phyloP scores from a whole-genome alignment of 352 stramenopile species.

The Phytophthora macrochlamydospora region DNA sequence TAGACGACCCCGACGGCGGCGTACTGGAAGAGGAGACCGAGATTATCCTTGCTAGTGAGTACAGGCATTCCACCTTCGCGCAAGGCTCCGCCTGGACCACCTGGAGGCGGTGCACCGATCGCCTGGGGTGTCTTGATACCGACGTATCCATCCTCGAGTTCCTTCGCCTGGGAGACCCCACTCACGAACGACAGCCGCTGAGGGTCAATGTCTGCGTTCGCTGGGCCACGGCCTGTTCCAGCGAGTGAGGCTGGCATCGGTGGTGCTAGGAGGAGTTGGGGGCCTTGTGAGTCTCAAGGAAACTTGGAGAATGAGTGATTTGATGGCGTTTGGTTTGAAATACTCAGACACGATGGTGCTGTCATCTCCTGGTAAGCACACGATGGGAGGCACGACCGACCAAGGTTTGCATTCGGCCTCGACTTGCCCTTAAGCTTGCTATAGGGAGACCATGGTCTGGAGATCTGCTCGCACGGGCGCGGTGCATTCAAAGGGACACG shows the following conservation, averaged over 20 bases:
- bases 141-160: slow-evolving; percentile 6
- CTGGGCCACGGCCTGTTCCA: slow-evolving; percentile 8
- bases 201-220: slow-evolving; percentile 19
- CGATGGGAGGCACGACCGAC: not conserved
- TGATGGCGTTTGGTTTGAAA: no score
- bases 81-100: slow-evolving; percentile 16
- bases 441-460: no score
- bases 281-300: not conserved
- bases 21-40: slow-evolving; percentile 27
- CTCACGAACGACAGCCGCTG: slow-evolving; percentile 9
- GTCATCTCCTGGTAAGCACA: no score
- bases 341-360: no score
- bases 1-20: slow-evolving; percentile 20
- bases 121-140: slow-evolving; percentile 8
- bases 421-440: no score
- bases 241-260: slow-evolving; percentile 27
- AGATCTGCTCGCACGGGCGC: no score
- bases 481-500: no score
- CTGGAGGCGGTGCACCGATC: slow-evolving; percentile 1
- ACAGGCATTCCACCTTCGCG: slow-evolving; percentile 16
- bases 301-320: not conserved
- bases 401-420: no score
- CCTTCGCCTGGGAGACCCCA: slow-evolving; percentile 4
- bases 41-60: slow-evolving; percentile 28
- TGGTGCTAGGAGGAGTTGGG: slow-evolving; percentile 9